Evolutionary conservation across 495 filamentous ascomycete species (phyloP).

Genomic region (Talaromyces nanjingensis): DNA sequence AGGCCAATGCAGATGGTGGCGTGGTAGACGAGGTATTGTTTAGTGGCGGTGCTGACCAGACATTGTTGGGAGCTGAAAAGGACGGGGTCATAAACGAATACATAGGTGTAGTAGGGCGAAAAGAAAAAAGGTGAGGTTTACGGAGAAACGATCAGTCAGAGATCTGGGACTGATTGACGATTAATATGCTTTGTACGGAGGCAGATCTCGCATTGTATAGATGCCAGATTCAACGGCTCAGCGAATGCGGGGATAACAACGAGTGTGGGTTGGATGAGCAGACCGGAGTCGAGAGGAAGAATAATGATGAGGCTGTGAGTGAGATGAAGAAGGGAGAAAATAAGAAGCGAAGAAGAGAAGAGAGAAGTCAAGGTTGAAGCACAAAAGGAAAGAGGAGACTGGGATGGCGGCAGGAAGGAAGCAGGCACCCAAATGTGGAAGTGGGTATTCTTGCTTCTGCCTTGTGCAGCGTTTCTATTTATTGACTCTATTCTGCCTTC

Average conservation of each 20-base stretch:
- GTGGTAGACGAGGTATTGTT: slow-evolving; percentile 16
- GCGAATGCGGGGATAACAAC: not conserved
- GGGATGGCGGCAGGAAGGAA: not conserved
- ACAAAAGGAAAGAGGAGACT: not conserved
- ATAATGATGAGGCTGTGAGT: slow-evolving; percentile 10
- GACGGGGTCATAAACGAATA: slow-evolving; percentile 8
- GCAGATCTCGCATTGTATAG: not conserved
- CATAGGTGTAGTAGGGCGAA: slow-evolving; percentile 15
- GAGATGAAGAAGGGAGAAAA: not conserved
- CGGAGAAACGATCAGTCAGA: not conserved
- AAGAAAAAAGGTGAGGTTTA: slow-evolving; percentile 12
- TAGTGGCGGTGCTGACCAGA: slow-evolving; percentile 11
- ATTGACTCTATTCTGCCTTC: not conserved
- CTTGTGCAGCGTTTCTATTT: not conserved
- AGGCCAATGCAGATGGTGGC: slow-evolving; percentile 18
- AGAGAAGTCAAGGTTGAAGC: not conserved
- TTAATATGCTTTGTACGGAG: not conserved
- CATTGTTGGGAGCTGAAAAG: slow-evolving; percentile 3
- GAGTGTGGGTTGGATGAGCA: not conserved
- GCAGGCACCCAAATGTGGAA: slow-evolving; percentile 5
- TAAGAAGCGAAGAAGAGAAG: not conserved
- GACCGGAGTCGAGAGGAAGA: not conserved
- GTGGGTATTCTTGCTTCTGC: not conserved
- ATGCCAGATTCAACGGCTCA: not conserved
- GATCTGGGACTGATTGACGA: not conserved